Conservation (phyloP, 2,329 filamentous ascomycete species). For the Grosmannia serpens region DNA sequence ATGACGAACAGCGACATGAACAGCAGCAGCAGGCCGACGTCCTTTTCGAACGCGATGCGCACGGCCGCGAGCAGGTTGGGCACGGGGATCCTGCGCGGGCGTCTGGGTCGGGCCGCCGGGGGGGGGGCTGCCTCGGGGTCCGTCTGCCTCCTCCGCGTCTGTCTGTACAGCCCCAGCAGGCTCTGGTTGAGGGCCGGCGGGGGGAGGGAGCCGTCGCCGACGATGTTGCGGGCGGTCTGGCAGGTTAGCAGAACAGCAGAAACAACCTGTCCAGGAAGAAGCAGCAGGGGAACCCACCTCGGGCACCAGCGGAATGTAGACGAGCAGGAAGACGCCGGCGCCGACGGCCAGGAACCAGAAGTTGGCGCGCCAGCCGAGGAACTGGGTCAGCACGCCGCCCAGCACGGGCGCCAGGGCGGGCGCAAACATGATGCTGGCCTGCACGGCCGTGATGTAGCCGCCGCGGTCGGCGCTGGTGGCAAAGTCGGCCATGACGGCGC, state of each 20-base stretch:
- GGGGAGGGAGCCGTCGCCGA: constrained; percentile 32
- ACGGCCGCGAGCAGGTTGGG: constrained; percentile 21
- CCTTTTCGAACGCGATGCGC: constrained; percentile 22
- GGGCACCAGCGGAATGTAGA: constrained; percentile 17
- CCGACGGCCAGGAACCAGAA: constrained; percentile 46
- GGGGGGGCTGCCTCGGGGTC: constrained; percentile 7
- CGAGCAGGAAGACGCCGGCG: constrained; percentile 21
- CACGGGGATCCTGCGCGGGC: constrained; percentile 14
- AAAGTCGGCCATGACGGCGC: constrained; percentile 35
- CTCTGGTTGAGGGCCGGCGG: constrained; percentile 19
- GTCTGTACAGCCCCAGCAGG: neutral
- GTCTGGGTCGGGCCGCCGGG: constrained; percentile 7
- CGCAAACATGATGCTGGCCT: constrained; percentile 29
- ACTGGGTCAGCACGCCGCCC: constrained; percentile 39
- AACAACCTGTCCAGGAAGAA: neutral
- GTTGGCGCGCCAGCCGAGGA: constrained; percentile 39
- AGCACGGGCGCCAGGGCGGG: constrained; percentile 35
- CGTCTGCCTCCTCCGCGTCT: neutral
- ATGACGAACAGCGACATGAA: constrained; percentile 24
- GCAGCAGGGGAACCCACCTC: constrained; percentile 4
- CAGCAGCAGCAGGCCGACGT: constrained; percentile 21
- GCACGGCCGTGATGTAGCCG: constrained; percentile 37
- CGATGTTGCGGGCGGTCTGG: constrained; percentile 26
- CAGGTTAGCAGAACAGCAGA: too few species aligned
- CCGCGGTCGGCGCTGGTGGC: constrained; percentile 45